Evolutionary conservation across 306 rosid genomes (phyloP), one percentile per base, ranked within the genome.

Genomic region (Malus sieversii): DNA sequence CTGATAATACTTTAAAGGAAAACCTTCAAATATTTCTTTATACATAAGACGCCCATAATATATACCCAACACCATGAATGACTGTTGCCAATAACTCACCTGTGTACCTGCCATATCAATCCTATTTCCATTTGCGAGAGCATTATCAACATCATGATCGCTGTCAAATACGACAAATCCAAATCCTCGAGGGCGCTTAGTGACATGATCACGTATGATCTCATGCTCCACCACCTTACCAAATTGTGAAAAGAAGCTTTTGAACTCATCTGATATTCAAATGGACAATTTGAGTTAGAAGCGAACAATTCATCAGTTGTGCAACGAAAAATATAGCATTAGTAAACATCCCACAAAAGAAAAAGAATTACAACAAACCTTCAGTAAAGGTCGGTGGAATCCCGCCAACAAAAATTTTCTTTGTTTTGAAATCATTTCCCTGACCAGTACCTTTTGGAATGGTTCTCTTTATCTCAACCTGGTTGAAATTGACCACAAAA

Each of bases 381-480:
- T 92, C 96, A 15, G 87, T 71, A 14, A 90, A 86, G 22, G 85
- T 35, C 2, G 91, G 81, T 32, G 93, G 92, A 77, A 90, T 90
- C 38, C 96, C 96, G 3, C 97, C 96, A 8, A 92, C 96, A 66
- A 88, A 90, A 73, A 92, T 84, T 77, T 90, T 90, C 83, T 90
- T 92, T 0, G 96, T 92, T 81, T 90, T 92, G 74, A 87, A 87
- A 69, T 87, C 91, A 59, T 83, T 90, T 38, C 81, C 55, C 62
- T 87, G 96, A 10, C 79, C 83, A 9, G 88, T 66, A 25, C 96
- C 94, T 76, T 90, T 92, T 1, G 96, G 96, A 73, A 92, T 87
- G n/a, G 97, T 92, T 84, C 96, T 90, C 82, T 92, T 92, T 48
- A 92, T 92, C 83, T 92, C 96, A 66, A 92, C 92, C 97, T 92